Conservation (phyloP, 176 grass and related monocot species). For the Zea mays region DNA sequence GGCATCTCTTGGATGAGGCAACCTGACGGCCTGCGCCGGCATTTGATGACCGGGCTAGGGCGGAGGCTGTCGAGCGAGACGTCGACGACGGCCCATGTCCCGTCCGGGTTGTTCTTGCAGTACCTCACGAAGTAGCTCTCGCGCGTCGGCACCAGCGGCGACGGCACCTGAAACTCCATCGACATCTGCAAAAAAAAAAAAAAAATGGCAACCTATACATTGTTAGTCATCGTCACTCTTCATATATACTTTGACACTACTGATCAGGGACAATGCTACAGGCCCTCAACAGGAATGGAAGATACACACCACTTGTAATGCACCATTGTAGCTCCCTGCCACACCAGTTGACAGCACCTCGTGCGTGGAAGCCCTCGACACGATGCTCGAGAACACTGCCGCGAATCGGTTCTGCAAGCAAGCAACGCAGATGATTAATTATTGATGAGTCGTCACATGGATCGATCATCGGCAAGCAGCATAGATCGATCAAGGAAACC, state of each 20-base stretch:
- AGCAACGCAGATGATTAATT: too few species aligned
- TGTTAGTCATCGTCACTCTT: neutral
- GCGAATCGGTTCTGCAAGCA: conserved; percentile 61
- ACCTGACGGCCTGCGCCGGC: conserved; percentile 63
- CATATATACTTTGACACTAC: neutral
- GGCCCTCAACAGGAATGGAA: neutral
- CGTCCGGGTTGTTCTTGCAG: conserved; percentile 74
- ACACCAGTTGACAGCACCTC: conserved; percentile 76
- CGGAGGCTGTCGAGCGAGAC: conserved; percentile 75
- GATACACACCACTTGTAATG: conserved; percentile 75
- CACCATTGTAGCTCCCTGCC: conserved; percentile 76
- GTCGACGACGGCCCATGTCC: conserved; percentile 76
- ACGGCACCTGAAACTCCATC: conserved; percentile 84
- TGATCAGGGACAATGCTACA: conserved; percentile 8
- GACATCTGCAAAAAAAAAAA: too few species aligned
- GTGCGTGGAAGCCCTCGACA: conserved; percentile 59
- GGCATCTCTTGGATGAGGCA: conserved; percentile 69
- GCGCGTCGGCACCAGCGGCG: conserved; percentile 73
- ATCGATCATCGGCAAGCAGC: too few species aligned
- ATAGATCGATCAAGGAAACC: too few species aligned
- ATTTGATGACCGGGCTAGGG: conserved; percentile 43
- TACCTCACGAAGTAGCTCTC: conserved; percentile 81
- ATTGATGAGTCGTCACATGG: too few species aligned
- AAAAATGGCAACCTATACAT: neutral
- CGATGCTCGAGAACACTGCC: conserved; percentile 81